Base-by-base conservation (phyloP, 768 basidiomycete species). In the Naematelia encephala region DNA sequence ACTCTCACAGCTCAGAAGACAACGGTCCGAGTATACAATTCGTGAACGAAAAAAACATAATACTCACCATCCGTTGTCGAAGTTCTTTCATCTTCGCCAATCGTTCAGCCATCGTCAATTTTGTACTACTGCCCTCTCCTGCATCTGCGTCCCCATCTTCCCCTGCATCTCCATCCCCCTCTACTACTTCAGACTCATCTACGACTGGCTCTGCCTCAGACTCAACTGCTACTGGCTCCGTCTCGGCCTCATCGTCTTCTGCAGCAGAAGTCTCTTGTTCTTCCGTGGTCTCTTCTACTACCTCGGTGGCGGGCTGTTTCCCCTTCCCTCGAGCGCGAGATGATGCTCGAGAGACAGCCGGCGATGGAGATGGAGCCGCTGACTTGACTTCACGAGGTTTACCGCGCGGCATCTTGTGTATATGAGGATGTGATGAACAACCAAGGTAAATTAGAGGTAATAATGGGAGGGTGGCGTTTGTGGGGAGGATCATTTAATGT, bases 51-150 rank as follows among this genome's bases (percentile, higher is more conserved):
- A 28, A 30, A 47, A 3, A 44, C 5, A 55, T 56, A 44, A n/a
- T 16, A 81, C 84, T 48, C 53, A 91, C 93, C 84, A 91, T 90
- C 72, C 84, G 86, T 75, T 84, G 82, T 61, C 89, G 81, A 43
- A 96, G 80, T 66, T 85, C 80, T 25, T 86, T 86, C 77, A 93
- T 78, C 80, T 88, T 92, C 19, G 83, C 84, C 75, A 85, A 85
- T 57, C 90, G 80, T 66, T 88, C 88, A 55, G 87, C 86, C 82
- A 88, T 81, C 0, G 84, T 60, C 48, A 60, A 13, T 44, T 68
- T 73, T 27, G 16, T 56, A 5, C 47, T 61, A 4, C 26, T 27
- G 27, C 50, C 63, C 45, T 54, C 64, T 27, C 57, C 60, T 14
- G 34, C 57, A 14, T 50, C 54, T 2, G 5, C 34, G 14, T 34